Percentiles rank a stretch among this genome's conserved stretches.
Evolutionary conservation across 768 basidiomycete genomes (phyloP).

Genomic region (Boletus sp.): DNA sequence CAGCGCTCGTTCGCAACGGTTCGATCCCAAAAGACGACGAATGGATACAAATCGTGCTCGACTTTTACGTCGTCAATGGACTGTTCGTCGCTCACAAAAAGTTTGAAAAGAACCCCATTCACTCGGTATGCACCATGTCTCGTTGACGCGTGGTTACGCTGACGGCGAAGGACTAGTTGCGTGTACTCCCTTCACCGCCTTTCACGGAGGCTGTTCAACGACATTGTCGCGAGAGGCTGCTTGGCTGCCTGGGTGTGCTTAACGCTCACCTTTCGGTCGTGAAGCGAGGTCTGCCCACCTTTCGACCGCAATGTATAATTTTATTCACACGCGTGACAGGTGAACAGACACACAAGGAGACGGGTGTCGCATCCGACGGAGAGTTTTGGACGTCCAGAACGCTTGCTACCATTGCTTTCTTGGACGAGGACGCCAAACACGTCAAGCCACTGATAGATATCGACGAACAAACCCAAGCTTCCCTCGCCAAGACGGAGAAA

Average conservation of each 20-base stretch:
- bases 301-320: neutral
- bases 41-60: conserved; percentile 72
- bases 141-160: neutral
- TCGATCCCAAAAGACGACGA: conserved; percentile 76
- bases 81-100: conserved; percentile 76
- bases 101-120: conserved; percentile 59
- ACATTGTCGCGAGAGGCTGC: conserved; percentile 66
- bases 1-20: conserved; percentile 73
- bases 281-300: conserved; percentile 45
- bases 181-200: conserved; percentile 56
- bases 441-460: conserved; percentile 48
- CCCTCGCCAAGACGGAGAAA: conserved; percentile 47
- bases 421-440: conserved; percentile 73
- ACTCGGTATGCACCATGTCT: conserved; percentile 47
- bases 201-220: conserved; percentile 72
- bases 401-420: conserved; percentile 48
- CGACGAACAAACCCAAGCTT: conserved; percentile 53
- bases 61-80: conserved; percentile 82
- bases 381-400: conserved; percentile 77
- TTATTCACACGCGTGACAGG: conserved; percentile 20
- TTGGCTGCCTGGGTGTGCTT: conserved; percentile 73
- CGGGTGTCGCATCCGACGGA: conserved; percentile 67
- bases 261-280: conserved; percentile 52
- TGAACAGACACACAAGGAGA: conserved; percentile 52
- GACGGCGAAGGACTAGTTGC: conserved; percentile 41